phyloP scores from a whole-genome alignment of 2,329 filamentous ascomycete genomes.

The Fusarium agapanthi region DNA sequence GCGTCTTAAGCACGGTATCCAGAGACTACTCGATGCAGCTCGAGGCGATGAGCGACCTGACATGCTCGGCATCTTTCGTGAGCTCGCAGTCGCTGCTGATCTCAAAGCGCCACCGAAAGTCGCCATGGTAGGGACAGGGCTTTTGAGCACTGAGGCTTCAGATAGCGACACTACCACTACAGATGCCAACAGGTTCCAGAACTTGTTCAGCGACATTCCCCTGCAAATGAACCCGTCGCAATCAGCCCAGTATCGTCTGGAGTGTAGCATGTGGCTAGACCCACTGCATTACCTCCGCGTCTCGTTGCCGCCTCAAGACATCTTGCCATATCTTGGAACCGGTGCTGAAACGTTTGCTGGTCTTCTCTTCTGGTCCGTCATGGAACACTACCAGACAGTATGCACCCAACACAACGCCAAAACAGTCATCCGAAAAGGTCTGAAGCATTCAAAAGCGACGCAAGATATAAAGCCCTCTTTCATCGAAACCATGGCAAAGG shows the following conservation, averaged over 20 bases:
- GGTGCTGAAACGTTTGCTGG: background rate
- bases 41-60: background rate
- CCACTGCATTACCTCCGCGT: background rate
- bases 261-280: slow-evolving; percentile 9
- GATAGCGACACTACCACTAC: fast-evolving
- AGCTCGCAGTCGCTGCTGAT: background rate
- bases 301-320: background rate
- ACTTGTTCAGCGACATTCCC: fast-evolving
- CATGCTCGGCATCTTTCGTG: background rate
- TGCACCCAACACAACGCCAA: background rate
- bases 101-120: fast-evolving
- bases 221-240: fast-evolving
- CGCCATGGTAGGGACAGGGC: fast-evolving
- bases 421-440: background rate
- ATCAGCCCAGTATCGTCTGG: background rate
- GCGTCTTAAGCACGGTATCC: background rate
- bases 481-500: slow-evolving; percentile 2
- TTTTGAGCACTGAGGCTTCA: background rate
- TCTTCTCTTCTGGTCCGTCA: slow-evolving; percentile 9
- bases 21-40: background rate
- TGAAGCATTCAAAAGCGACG: background rate
- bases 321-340: background rate
- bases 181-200: fast-evolving
- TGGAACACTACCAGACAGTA: background rate
- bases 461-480: background rate